These are phyloP conservation scores for Uronychia setigera DNA, from an alignment of 73 alveolate genomes.

Conservation along the genomic window DNA sequence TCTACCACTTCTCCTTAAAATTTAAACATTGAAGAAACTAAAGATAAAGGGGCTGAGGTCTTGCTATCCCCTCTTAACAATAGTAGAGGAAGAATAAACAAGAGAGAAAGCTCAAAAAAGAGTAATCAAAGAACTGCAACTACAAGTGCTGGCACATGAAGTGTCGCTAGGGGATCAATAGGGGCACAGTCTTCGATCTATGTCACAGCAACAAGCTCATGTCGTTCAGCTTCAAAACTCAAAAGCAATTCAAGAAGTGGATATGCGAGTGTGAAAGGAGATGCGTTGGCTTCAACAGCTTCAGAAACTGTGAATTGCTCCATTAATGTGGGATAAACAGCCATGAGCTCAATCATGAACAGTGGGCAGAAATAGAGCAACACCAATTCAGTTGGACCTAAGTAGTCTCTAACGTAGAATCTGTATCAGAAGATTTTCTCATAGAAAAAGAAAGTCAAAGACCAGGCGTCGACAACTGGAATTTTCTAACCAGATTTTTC, in stretches of 20 bases:
- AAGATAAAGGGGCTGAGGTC: background rate
- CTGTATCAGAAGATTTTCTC: background rate
- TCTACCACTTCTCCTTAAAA: background rate
- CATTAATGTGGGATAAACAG: background rate
- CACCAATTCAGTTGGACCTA: background rate
- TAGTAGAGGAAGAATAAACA: background rate
- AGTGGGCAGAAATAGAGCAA: slow-evolving; percentile 2
- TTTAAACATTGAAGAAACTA: background rate
- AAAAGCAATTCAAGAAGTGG: background rate
- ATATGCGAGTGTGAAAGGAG: background rate
- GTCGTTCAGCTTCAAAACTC: background rate
- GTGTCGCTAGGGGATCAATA: background rate
- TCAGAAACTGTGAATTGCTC: background rate
- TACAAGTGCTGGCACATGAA: background rate
- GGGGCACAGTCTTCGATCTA: background rate
- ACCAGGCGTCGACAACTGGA: background rate
- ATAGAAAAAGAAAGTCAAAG: background rate
- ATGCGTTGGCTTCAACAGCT: background rate
- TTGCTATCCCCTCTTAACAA: background rate
- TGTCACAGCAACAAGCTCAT: background rate
- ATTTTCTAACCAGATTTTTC: background rate
- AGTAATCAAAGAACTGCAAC: background rate
- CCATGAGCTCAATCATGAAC: background rate
- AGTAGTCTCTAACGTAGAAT: background rate
- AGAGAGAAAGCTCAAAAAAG: background rate